phyloP scores from a whole-genome alignment of 257 asterid genomes.

The Eucommia ulmoides region DNA sequence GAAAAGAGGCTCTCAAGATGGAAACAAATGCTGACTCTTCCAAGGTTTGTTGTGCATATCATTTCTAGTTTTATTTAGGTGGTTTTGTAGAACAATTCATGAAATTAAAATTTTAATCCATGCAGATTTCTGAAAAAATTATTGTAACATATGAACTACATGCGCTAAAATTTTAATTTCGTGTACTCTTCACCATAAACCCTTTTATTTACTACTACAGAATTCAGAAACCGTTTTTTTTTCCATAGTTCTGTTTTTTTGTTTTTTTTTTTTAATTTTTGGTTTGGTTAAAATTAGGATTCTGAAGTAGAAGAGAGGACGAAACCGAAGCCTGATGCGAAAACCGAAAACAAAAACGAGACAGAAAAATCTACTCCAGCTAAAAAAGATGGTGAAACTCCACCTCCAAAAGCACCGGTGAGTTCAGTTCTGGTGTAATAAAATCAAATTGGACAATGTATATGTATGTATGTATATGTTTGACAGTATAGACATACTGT shows the following conservation, averaged over 20 bases:
- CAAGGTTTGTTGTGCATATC: slow-evolving; percentile 38
- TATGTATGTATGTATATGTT: no score
- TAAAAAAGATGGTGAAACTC: slow-evolving; percentile 38
- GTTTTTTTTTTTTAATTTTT: no score
- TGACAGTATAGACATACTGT: no score
- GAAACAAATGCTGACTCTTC: slow-evolving; percentile 59
- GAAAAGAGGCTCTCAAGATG: slow-evolving; percentile 60
- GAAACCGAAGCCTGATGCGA: slow-evolving; percentile 37
- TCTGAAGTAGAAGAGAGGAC: slow-evolving; percentile 22
- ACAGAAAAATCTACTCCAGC: slow-evolving; percentile 38
- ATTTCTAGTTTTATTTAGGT: slow-evolving; percentile 3
- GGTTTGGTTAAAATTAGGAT: no score
- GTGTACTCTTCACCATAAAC: no score
- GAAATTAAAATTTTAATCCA: no score
- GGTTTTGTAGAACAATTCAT: neutral
- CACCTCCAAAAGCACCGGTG: slow-evolving; percentile 48
- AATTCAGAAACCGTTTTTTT: slow-evolving; percentile 2
- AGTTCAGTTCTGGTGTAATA: no score
- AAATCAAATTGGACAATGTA: no score
- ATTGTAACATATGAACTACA: no score
- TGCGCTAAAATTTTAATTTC: no score
- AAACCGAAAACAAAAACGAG: slow-evolving; percentile 42
- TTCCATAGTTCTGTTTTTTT: slow-evolving; percentile 13
- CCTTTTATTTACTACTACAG: neutral
- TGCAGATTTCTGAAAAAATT: no score